Conservation (phyloP, 768 basidiomycete species). For the Mycena albidolilacea region DNA sequence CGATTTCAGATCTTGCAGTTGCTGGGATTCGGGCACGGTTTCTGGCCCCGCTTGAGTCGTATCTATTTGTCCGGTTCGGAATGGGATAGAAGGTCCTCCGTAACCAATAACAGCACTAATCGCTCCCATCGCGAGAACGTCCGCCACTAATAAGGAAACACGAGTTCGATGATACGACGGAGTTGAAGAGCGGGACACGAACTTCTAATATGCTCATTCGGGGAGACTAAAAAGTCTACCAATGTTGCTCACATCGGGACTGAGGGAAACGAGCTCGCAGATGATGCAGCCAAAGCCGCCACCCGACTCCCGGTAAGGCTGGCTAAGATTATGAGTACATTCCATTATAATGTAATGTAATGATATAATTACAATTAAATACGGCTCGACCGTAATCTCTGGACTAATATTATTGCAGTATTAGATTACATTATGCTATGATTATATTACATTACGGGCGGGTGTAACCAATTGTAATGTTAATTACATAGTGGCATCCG, state of each 20-base stretch:
- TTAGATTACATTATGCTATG: too few relatives aligned
- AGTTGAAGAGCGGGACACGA: background rate
- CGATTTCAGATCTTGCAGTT: conserved; percentile 25
- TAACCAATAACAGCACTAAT: conserved; percentile 30
- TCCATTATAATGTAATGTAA: too few relatives aligned
- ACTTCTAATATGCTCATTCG: conserved; percentile 29
- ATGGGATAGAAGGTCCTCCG: conserved; percentile 42
- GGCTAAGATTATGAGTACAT: too few relatives aligned
- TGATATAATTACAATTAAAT: too few relatives aligned
- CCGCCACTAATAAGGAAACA: conserved; percentile 31
- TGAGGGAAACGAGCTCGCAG: too few relatives aligned
- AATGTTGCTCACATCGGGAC: background rate
- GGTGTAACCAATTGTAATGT: too few relatives aligned
- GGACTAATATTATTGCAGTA: too few relatives aligned
- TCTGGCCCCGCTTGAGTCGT: conserved; percentile 38
- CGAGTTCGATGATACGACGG: background rate
- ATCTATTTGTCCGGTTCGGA: conserved; percentile 41
- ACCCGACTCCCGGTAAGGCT: too few relatives aligned
- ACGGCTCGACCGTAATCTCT: too few relatives aligned
- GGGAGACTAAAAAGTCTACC: background rate
- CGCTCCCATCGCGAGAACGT: conserved; percentile 39
- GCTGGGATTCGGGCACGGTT: conserved; percentile 29
- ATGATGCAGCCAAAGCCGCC: too few relatives aligned
- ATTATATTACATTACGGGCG: too few relatives aligned
- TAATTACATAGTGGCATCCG: too few relatives aligned